These are phyloP conservation scores for Obba rivulosa DNA, from an alignment of 768 basidiomycete species.

Conservation along the genomic window DNA sequence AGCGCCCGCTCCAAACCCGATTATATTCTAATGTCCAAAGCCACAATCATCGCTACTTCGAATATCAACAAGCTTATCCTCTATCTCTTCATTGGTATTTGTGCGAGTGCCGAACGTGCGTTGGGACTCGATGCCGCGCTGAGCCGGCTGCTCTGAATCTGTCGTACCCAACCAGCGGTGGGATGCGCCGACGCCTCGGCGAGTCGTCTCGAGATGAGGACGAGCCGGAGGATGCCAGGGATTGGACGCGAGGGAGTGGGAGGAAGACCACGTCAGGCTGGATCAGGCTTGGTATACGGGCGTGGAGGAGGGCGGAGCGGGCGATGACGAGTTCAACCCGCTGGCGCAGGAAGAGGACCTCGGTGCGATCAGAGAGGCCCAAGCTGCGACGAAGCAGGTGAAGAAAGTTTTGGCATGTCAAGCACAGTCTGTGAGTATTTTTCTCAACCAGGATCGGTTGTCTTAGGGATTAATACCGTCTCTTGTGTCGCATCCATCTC, in stretches of 20 bases:
- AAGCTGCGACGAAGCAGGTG: conserved; percentile 71
- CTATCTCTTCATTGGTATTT: no score
- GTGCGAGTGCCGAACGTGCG: conserved; percentile 87
- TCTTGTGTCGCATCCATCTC: conserved; percentile 57
- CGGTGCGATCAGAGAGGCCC: conserved; percentile 58
- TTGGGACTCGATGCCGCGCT: conserved; percentile 91
- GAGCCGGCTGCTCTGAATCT: conserved; percentile 14
- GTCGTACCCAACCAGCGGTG: conserved; percentile 39
- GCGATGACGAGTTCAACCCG: conserved; percentile 90
- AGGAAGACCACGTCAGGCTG: conserved; percentile 87
- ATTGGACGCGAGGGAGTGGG: conserved; percentile 87
- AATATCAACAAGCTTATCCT: no score
- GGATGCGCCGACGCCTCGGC: conserved; percentile 83
- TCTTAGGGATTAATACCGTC: no score
- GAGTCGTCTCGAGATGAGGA: conserved; percentile 67
- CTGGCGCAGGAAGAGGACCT: conserved; percentile 92
- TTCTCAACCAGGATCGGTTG: conserved; percentile 49
- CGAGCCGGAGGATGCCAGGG: conserved; percentile 37
- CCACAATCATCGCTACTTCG: no score
- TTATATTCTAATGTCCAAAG: no score
- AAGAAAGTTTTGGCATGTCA: conserved; percentile 91
- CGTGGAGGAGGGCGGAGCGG: conserved; percentile 80
- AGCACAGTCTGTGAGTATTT: conserved; percentile 81
- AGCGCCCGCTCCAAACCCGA: no score
- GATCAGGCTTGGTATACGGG: conserved; percentile 97